These are phyloP conservation scores for Nemania diffusa DNA, from an alignment of 2,329 filamentous ascomycete species.

Conservation along the genomic window DNA sequence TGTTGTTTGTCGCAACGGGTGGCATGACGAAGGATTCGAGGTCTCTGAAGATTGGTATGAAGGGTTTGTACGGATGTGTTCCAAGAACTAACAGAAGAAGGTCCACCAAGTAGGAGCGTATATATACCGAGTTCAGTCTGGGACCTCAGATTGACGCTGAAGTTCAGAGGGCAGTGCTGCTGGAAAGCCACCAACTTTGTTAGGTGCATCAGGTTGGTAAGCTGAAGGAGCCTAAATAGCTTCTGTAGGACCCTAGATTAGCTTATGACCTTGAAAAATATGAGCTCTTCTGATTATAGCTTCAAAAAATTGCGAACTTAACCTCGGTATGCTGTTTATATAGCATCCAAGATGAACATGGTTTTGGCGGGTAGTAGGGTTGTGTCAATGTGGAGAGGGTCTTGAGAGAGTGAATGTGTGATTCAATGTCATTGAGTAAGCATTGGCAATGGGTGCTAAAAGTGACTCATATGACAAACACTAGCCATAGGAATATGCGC, in stretches of 20 bases:
- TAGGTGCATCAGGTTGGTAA: background rate
- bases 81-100: background rate
- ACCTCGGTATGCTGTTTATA: background rate
- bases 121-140: background rate
- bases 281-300: background rate
- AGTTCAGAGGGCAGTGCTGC: background rate
- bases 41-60: background rate
- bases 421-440: slow-evolving; percentile 7
- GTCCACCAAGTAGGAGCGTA: background rate
- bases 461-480: background rate
- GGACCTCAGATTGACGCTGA: background rate
- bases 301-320: background rate
- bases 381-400: slow-evolving; percentile 14
- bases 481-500: slow-evolving; percentile 12
- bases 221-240: background rate
- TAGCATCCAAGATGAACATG: background rate
- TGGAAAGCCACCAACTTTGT: background rate
- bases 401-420: slow-evolving; percentile 15
- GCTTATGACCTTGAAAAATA: background rate
- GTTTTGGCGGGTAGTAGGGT: background rate
- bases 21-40: slow-evolving; percentile 24
- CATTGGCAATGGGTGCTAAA: background rate
- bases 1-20: background rate
- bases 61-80: background rate
- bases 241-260: background rate